Evolutionary conservation across 768 basidiomycete species (phyloP).

Genomic region (Russula virescens): DNA sequence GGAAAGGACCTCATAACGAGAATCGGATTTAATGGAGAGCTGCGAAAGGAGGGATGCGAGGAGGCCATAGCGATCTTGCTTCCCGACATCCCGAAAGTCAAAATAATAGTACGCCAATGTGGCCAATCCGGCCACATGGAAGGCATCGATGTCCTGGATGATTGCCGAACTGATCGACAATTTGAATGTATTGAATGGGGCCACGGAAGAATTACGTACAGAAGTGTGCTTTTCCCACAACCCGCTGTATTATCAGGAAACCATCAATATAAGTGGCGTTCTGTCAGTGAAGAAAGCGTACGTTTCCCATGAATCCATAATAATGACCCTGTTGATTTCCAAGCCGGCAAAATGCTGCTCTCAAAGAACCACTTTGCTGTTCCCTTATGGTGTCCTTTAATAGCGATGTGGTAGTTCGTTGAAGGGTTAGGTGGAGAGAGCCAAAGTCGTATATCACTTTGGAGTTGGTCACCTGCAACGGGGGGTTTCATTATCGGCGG

Average conservation of each 20-base stretch:
- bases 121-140: neutral
- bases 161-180: neutral
- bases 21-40: neutral
- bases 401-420: neutral
- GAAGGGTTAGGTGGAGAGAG: constrained; percentile 1
- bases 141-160: neutral
- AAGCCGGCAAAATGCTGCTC: neutral
- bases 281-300: neutral
- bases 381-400: neutral
- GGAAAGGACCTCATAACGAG: neutral
- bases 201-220: neutral
- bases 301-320: constrained; percentile 13
- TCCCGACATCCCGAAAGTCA: constrained; percentile 7
- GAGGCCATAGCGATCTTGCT: constrained; percentile 1
- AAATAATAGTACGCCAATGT: constrained; percentile 10
- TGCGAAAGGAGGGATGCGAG: constrained; percentile 4
- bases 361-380: neutral
- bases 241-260: neutral
- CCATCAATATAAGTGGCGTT: neutral
- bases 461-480: neutral
- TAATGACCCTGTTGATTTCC: neutral
- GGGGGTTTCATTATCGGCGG: neutral
- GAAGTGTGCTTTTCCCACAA: constrained; percentile 5
- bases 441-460: neutral
- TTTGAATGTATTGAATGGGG: neutral